A percentile compares a stretch with the other conserved stretches of the same genome.
These are phyloP conservation scores for Trametes elegans DNA, from an alignment of 768 basidiomycete genomes.

Conservation along the genomic window DNA sequence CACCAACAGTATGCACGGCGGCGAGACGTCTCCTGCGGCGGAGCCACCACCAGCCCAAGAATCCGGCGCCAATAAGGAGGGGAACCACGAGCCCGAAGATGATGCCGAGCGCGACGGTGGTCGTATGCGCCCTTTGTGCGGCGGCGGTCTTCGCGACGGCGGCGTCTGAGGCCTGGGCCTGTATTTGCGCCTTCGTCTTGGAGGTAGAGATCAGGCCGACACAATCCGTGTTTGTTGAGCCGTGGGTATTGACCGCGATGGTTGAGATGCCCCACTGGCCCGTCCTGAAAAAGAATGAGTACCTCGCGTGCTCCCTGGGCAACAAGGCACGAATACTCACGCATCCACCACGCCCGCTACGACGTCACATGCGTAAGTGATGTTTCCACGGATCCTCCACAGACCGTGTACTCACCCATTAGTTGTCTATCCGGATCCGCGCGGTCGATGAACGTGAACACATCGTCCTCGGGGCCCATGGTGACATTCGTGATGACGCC, in stretches of 20 bases:
- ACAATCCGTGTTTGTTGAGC: slow-evolving; percentile 35
- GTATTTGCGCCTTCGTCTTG: slow-evolving; percentile 26
- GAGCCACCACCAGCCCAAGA: slow-evolving; percentile 25
- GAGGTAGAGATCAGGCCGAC: slow-evolving; percentile 31
- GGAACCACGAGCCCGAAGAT: slow-evolving; percentile 31
- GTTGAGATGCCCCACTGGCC: slow-evolving; percentile 36
- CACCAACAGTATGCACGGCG: slow-evolving; percentile 6
- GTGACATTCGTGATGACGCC: slow-evolving; percentile 42
- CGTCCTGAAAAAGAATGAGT: slow-evolving; percentile 29
- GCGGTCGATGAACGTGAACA: slow-evolving; percentile 43
- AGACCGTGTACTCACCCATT: slow-evolving; percentile 37
- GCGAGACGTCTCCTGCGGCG: slow-evolving; percentile 3
- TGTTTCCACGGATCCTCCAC: neutral
- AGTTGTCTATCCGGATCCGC: slow-evolving; percentile 36
- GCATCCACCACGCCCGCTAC: slow-evolving; percentile 30
- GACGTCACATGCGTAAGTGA: neutral
- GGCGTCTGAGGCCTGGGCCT: slow-evolving; percentile 20
- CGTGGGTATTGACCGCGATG: slow-evolving; percentile 20
- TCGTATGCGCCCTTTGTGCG: slow-evolving; percentile 23
- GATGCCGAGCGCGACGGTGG: slow-evolving; percentile 31
- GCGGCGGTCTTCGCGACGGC: slow-evolving; percentile 6
- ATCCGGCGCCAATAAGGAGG: slow-evolving; percentile 27
- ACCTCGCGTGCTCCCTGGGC: no score
- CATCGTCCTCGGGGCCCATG: slow-evolving; percentile 35
- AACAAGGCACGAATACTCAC: slow-evolving; percentile 36